phyloP scores from a whole-genome alignment of 352 stramenopile species.

The Pythium aphanidermatum region DNA sequence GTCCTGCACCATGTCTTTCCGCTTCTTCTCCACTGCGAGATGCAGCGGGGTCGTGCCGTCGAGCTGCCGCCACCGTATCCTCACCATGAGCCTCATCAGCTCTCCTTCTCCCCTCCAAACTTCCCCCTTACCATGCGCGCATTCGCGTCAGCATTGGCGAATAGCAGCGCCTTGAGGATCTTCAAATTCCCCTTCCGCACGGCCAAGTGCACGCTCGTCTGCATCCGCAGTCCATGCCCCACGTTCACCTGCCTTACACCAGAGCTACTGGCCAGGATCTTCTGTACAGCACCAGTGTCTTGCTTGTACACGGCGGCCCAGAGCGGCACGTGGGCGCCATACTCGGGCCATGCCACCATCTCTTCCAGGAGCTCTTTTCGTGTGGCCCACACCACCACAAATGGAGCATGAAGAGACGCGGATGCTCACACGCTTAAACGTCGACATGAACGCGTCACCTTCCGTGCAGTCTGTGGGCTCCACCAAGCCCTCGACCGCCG shows the following conservation, averaged over 20 bases:
- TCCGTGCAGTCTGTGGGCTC: constrained; percentile 34
- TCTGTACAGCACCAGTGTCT: constrained; percentile 29
- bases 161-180: constrained; percentile 49
- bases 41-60: constrained; percentile 60
- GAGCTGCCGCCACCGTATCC: constrained; percentile 22
- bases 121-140: constrained; percentile 28
- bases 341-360: constrained; percentile 37
- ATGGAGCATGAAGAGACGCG: constrained; percentile 19
- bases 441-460: constrained; percentile 38
- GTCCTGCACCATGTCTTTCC: constrained; percentile 50
- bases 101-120: too few relatives aligned
- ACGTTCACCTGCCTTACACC: constrained; percentile 41
- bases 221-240: constrained; percentile 50
- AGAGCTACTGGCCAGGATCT: constrained; percentile 23
- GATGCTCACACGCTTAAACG: too few relatives aligned
- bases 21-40: constrained; percentile 37
- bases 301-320: constrained; percentile 60
- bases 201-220: constrained; percentile 54
- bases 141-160: constrained; percentile 37
- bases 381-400: constrained; percentile 19
- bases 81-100: background rate
- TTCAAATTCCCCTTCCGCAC: constrained; percentile 46
- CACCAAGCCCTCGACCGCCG: constrained; percentile 30
- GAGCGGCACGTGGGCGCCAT: constrained; percentile 33
- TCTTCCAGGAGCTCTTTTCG: background rate